Base-by-base conservation (phyloP, 1,284 basidiomycete genomes). In the Heterobasidion annosum region DNA sequence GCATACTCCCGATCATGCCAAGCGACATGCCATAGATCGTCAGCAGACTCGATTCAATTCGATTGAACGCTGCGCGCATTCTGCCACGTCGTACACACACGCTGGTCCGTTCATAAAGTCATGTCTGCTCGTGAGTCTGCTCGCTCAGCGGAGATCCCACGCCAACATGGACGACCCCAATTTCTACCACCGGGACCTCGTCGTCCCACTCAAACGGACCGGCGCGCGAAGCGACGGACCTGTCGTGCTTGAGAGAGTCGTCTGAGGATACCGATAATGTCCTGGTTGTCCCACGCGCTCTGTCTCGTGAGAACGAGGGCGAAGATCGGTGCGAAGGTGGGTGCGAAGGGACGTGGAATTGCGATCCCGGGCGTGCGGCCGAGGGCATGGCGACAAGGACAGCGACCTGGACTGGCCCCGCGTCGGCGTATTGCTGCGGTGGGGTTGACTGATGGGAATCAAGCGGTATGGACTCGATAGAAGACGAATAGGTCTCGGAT, bases 371-470 rank as follows among this genome's bases (percentile, higher is more conserved):
- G 25, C 32, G 46, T 8, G 50, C 13, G 12, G 44, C 25, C 3
- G 44, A 37, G n/a, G 54, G 54, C 54, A 55, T 55, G 15, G 54
- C 46, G 40, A 56, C 34, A 8, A 56, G 43, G 2, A 56, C 54
- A 1, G 54, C 47, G 3, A 56, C 12, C 13, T 46, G 51, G 15
- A 53, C 18, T 12, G 50, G 54, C 32, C 33, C 54, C 5, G 51
- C 25, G 9, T 32, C 34, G 5, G 32, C 48, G 7, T 9, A 19
- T 32, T 34, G 12, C 32, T 33, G 15, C 32, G 15, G 25, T 9
- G 25, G 13, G 32, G 32, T 13, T 1, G 7, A 19, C 10, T 50
- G 25, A 5, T 50, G 25, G 12, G 15, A 10, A 9, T 35, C 34
- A 3, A 16, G 25, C 48, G n/a, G 48, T 12, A 34, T 16, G 25